A percentile compares a stretch with the other conserved stretches of the same genome.
These are phyloP conservation scores for Paecilomyces sp. DNA, from an alignment of 2,329 filamentous ascomycete genomes.

Conservation along the genomic window DNA sequence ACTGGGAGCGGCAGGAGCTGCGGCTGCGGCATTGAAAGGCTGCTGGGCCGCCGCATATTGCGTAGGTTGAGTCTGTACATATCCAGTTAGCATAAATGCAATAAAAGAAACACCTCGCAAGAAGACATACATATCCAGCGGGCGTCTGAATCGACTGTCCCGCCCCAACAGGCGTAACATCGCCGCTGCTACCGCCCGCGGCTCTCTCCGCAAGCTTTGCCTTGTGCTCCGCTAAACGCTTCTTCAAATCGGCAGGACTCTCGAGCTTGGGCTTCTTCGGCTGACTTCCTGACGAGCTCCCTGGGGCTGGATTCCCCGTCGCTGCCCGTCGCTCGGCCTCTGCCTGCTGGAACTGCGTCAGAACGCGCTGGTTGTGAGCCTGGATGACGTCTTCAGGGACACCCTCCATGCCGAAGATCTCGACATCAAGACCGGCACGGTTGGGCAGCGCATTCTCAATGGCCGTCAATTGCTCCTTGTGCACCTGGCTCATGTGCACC, in stretches of 20 bases:
- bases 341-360: constrained; percentile 75
- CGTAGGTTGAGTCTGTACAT: constrained; percentile 34
- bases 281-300: constrained; percentile 40
- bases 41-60: constrained; percentile 39
- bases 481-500: constrained; percentile 97
- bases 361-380: constrained; percentile 78
- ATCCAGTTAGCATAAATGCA: constrained; percentile 1
- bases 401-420: constrained; percentile 98
- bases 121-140: constrained; percentile 52
- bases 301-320: constrained; percentile 76
- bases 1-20: constrained; percentile 24
- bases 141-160: constrained; percentile 44
- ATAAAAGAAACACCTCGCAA: neutral
- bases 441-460: constrained; percentile 92
- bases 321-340: constrained; percentile 74
- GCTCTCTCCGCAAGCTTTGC: constrained; percentile 57
- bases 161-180: constrained; percentile 48
- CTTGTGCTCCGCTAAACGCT: constrained; percentile 69
- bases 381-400: constrained; percentile 79
- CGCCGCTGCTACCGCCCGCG: constrained; percentile 49
- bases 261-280: constrained; percentile 66
- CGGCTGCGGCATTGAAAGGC: constrained; percentile 39
- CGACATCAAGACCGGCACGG: constrained; percentile 76
- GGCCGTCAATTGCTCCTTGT: constrained; percentile 81
- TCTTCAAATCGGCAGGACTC: constrained; percentile 68